Conservation (phyloP, 2,329 filamentous ascomycete genomes). For the Pseudonectria foliicola region DNA sequence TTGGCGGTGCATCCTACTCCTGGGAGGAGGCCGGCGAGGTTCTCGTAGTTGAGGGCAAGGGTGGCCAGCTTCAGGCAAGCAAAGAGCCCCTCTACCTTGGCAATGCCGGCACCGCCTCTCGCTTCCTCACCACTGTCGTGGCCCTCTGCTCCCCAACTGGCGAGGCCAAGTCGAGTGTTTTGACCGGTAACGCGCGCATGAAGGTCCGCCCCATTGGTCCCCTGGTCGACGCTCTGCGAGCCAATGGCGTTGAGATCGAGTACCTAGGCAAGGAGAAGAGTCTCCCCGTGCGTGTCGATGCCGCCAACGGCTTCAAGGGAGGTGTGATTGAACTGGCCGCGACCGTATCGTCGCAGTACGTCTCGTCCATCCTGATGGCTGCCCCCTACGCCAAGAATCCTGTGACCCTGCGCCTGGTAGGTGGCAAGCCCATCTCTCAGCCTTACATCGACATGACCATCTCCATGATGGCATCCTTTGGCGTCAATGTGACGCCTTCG, state of each 20-base stretch:
- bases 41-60: slow-evolving; percentile 81
- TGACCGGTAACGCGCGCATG: slow-evolving; percentile 95
- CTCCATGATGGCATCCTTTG: slow-evolving; percentile 93
- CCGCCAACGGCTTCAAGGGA: slow-evolving; percentile 75
- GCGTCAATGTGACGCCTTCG: slow-evolving; percentile 71
- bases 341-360: slow-evolving; percentile 97
- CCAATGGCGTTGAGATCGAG: slow-evolving; percentile 80
- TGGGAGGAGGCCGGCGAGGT: slow-evolving; percentile 96
- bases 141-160: slow-evolving; percentile 67
- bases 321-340: slow-evolving; percentile 88
- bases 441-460: slow-evolving; percentile 99
- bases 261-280: slow-evolving; percentile 81
- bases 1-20: slow-evolving; percentile 80
- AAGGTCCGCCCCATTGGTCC: slow-evolving; percentile 91
- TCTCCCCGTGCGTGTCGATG: slow-evolving; percentile 74
- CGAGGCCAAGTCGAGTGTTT: slow-evolving; percentile 57
- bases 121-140: slow-evolving; percentile 88
- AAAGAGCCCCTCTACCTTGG: slow-evolving; percentile 79
- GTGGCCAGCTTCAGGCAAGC: slow-evolving; percentile 75
- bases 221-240: slow-evolving; percentile 79
- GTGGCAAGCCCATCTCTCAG: slow-evolving; percentile 96
- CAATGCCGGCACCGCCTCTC: slow-evolving; percentile 91
- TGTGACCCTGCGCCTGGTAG: slow-evolving; percentile 81
- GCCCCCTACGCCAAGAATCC: slow-evolving; percentile 94
- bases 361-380: slow-evolving; percentile 93